A percentile compares a stretch with the other conserved stretches of the same genome.
Conservation (phyloP, 768 basidiomycete genomes). For the Xerocomus spinulosus region DNA sequence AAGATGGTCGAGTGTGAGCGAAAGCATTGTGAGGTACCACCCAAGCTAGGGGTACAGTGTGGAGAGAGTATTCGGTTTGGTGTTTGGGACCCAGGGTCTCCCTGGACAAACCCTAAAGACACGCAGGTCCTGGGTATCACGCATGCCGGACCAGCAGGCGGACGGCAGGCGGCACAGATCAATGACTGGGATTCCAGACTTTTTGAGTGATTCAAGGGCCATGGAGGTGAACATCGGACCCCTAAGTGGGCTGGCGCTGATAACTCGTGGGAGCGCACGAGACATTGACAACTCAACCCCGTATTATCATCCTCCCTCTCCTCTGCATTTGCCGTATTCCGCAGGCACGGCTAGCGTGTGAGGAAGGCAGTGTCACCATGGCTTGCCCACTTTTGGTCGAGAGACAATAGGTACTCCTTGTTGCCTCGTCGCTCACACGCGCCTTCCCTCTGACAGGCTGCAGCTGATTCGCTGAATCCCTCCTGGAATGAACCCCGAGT, state of each 20-base stretch:
- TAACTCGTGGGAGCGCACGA: constrained; percentile 26
- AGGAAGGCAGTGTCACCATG: constrained; percentile 5
- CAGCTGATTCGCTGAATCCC: constrained; percentile 7
- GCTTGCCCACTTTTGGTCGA: constrained; percentile 5
- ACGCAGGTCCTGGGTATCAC: constrained; percentile 27
- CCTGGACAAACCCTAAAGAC: constrained; percentile 29
- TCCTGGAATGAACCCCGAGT: constrained; percentile 15
- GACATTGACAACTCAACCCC: constrained; percentile 6
- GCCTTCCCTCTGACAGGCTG: neutral
- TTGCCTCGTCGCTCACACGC: constrained; percentile 29
- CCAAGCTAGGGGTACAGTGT: constrained; percentile 23
- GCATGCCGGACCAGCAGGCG: constrained; percentile 31
- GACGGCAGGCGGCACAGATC: constrained; percentile 31
- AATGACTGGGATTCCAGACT: constrained; percentile 31
- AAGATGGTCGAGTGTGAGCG: constrained; percentile 30
- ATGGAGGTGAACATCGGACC: constrained; percentile 24
- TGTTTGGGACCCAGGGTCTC: constrained; percentile 23
- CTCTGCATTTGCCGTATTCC: neutral
- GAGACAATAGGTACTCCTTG: neutral
- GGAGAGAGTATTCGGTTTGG: constrained; percentile 21
- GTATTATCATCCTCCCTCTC: neutral
- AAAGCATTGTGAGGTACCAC: constrained; percentile 24
- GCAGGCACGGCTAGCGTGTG: constrained; percentile 9
- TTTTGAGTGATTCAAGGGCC: constrained; percentile 25
- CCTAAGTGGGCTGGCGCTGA: constrained; percentile 27